Conservation (phyloP, 176 grass and related monocot genomes). For the Paspalum vaginatum region DNA sequence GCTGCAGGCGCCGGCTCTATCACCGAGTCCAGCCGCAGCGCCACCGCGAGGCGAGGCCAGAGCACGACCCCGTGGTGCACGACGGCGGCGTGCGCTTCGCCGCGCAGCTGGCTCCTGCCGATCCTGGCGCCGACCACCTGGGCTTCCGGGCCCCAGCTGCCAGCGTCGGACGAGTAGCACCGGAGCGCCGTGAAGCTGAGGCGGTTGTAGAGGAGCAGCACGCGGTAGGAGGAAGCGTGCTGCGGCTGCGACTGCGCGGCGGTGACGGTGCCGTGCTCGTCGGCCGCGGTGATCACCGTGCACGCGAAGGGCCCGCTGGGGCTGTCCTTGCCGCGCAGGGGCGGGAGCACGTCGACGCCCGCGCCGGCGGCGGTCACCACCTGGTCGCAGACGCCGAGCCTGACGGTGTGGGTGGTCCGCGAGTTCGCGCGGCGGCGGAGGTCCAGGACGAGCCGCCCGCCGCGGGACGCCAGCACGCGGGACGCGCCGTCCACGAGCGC, state of each 20-base stretch:
- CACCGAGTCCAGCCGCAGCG: not conserved
- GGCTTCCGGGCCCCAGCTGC: constrained; percentile 8
- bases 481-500: not conserved
- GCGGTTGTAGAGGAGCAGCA: constrained; percentile 39
- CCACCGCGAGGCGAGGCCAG: constrained; percentile 31
- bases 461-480: constrained; percentile 39
- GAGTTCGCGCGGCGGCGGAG: constrained; percentile 4
- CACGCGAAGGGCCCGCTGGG: constrained; percentile 26
- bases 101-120: not conserved
- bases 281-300: constrained; percentile 41
- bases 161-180: constrained; percentile 20
- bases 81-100: not conserved
- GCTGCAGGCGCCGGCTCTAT: not conserved
- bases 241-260: not conserved
- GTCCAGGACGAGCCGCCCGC: constrained; percentile 38
- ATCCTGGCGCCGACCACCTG: constrained; percentile 9
- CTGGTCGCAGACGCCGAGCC: constrained; percentile 24
- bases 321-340: constrained; percentile 14
- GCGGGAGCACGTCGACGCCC: constrained; percentile 23
- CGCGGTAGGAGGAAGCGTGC: not conserved
- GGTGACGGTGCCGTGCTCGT: not conserved
- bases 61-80: constrained; percentile 25
- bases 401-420: not conserved
- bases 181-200: constrained; percentile 16
- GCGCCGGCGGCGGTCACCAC: not conserved